Conservation (phyloP, 371 early-diverging fungal genomes). For the Zychaea mexicana region DNA sequence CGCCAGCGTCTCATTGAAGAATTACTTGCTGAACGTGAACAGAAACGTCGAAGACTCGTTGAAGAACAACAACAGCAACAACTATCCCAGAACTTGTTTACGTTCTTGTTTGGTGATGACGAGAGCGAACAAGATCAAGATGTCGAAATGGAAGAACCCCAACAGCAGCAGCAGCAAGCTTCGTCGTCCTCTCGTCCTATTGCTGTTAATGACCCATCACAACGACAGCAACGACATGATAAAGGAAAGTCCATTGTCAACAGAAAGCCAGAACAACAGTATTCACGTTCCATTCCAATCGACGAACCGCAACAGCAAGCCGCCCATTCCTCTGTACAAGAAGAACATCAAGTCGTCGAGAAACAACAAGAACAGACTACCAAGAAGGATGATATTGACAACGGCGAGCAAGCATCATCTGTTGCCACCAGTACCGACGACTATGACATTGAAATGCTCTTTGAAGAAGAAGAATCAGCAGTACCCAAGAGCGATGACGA, state of each 20-base stretch:
- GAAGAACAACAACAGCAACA: slow-evolving; percentile 6
- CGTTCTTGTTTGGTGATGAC: not conserved
- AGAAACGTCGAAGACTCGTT: not conserved
- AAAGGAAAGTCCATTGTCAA: not conserved
- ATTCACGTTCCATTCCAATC: not conserved
- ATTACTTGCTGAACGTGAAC: not conserved
- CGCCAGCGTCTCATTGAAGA: not conserved
- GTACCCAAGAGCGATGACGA: no score
- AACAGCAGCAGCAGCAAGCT: no score
- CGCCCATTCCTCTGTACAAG: not conserved
- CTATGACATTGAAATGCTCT: not conserved
- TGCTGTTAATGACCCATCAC: no score
- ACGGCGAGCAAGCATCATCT: not conserved
- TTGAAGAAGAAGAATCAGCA: not conserved
- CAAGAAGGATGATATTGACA: no score
- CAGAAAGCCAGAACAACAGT: not conserved
- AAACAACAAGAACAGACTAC: no score
- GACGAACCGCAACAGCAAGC: not conserved
- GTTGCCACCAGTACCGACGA: not conserved
- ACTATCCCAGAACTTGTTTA: not conserved
- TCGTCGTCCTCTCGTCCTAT: no score
- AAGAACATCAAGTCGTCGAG: not conserved
- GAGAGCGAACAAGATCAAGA: slow-evolving; percentile 1
- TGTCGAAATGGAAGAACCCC: slow-evolving; percentile 1
- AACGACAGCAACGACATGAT: no score